Evolutionary conservation across 441 rosid species (phyloP), one percentile per base, ranked within the genome.

Genomic region (Erysimum pusillum): DNA sequence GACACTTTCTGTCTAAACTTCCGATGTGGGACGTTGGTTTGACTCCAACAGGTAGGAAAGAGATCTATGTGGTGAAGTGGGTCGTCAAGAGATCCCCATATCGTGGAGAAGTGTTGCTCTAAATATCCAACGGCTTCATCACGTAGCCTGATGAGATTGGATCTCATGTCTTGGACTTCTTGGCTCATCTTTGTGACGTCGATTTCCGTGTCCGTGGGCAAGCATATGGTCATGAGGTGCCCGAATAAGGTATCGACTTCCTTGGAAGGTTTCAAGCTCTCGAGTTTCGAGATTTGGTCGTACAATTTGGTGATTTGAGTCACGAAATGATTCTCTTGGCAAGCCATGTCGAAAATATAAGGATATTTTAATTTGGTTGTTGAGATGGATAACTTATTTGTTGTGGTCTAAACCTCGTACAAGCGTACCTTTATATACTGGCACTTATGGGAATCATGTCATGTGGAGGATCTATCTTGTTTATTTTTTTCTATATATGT

Each of bases 41-140:
- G n/a, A n/a, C n/a, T n/a, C n/a, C n/a, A n/a, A 66, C 86, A 88
- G 76, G 88, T 89, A 46, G 97, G 98, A 75, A 91, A 91, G 61
- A 86, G 9, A 15, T 62, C 11, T 59, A 93, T 87, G 71, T 88
- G 87, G 83, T 85, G 62, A 41, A 89, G 87, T 15, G 97, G 98
- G 86, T 84, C 79, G 59, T 90, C 83, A 32, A 73, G 52, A 56
- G 72, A 74, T 4, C 78, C 87, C 69, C 88, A 59, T 62, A 91
- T 65, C 17, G 88, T 39, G 1, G 98, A 86, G 84, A 78, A 90
- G 76, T 93, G 92, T 51, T 69, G 74, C 81, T 91, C 96, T 45
- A 91, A 56, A 36, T 62, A 86, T 1, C 88, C 91, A 77, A 90
- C 96, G 6, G 92, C 96, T 83, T 87, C 83, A 4, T 94, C 93